phyloP scores from a whole-genome alignment of 306 rosid species.

The Castanospermum australe region DNA sequence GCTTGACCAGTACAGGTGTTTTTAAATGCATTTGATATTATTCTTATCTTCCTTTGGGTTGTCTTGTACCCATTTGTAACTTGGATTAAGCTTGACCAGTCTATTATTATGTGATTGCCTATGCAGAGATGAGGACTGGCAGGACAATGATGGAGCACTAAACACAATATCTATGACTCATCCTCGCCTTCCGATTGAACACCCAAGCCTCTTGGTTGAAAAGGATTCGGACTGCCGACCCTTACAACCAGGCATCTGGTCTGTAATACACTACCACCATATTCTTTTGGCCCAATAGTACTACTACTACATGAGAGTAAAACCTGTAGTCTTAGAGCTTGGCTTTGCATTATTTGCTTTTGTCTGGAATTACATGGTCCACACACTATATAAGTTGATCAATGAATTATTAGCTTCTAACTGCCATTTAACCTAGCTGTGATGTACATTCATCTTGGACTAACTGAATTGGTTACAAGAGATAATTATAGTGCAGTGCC shows the following conservation, averaged over 20 bases:
- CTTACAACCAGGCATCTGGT: constrained; percentile 80
- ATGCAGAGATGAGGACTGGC: constrained; percentile 97
- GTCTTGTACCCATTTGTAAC: not conserved
- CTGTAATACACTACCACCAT: not conserved
- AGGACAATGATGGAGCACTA: constrained; percentile 94
- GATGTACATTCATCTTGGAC: not conserved
- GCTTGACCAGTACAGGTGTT: constrained; percentile 90
- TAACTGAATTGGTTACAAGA: not conserved
- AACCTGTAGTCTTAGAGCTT: constrained; percentile 7
- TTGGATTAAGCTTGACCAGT: not conserved
- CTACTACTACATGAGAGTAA: not conserved
- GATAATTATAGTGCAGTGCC: not conserved
- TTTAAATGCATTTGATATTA: not conserved
- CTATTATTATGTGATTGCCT: not conserved
- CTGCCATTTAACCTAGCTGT: constrained; percentile 2
- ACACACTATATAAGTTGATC: not conserved
- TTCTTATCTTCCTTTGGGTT: not conserved
- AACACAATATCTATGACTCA: constrained; percentile 95
- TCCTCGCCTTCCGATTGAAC: constrained; percentile 86
- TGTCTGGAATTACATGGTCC: not conserved
- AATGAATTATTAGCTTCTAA: constrained; percentile 3
- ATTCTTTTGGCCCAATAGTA: not conserved
- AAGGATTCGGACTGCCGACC: constrained; percentile 86
- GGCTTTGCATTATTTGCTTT: constrained; percentile 13
- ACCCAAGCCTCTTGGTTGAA: constrained; percentile 62